Conservation (phyloP, 352 stramenopile species). For the Globisporangium yorkense region DNA sequence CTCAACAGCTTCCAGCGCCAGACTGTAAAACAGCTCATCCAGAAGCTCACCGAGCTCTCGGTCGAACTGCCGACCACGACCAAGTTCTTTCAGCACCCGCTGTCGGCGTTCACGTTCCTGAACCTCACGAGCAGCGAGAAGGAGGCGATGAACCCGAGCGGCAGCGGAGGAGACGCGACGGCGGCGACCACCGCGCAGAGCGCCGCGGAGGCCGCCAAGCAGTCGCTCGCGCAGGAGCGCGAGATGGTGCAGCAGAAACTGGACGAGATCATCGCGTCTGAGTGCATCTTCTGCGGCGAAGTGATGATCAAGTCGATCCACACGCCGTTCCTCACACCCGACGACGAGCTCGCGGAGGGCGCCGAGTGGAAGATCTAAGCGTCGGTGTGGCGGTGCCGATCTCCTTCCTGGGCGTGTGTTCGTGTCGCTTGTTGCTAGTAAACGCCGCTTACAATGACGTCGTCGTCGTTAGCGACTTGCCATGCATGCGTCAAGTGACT, state of each 20-base stretch:
- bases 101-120: slow-evolving; percentile 52
- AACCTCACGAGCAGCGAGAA: slow-evolving; percentile 72
- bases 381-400: not conserved
- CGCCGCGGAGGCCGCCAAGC: slow-evolving; percentile 57
- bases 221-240: slow-evolving; percentile 77
- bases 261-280: slow-evolving; percentile 91
- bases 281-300: slow-evolving; percentile 93
- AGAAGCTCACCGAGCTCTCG: slow-evolving; percentile 84
- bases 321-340: slow-evolving; percentile 85
- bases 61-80: slow-evolving; percentile 61
- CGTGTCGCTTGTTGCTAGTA: not conserved
- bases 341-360: slow-evolving; percentile 79
- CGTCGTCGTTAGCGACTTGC: no score
- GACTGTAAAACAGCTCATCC: slow-evolving; percentile 86
- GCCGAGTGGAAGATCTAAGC: slow-evolving; percentile 81
- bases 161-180: slow-evolving; percentile 5
- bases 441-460: not conserved
- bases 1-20: slow-evolving; percentile 86
- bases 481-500: no score
- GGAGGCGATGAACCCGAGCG: slow-evolving; percentile 49
- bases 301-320: slow-evolving; percentile 96
- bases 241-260: slow-evolving; percentile 91
- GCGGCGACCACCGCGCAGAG: slow-evolving; percentile 33
- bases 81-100: slow-evolving; percentile 74
- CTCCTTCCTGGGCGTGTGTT: not conserved